phyloP scores from a whole-genome alignment of 2,329 filamentous ascomycete genomes.

The Xylaria multiplex region DNA sequence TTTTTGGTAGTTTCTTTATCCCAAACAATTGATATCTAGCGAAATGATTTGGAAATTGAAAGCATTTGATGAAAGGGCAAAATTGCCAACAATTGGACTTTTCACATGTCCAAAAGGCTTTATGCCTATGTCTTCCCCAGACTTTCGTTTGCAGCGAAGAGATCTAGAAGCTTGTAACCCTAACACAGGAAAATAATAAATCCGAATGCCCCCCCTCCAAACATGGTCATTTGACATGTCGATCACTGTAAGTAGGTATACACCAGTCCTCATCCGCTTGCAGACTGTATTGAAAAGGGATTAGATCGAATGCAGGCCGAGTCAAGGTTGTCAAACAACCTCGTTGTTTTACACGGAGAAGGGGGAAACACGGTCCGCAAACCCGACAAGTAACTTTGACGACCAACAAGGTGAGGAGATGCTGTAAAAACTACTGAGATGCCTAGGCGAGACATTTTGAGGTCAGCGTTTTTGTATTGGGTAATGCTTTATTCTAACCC shows the following conservation, averaged over 20 bases:
- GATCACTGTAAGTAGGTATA: background rate
- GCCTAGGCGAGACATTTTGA: background rate
- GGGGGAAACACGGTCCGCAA: slow-evolving; percentile 24
- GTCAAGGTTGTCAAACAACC: background rate
- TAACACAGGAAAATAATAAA: background rate
- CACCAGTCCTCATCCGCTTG: background rate
- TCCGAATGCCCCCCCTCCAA: too few species aligned
- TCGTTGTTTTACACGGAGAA: slow-evolving; percentile 2
- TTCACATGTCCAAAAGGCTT: background rate
- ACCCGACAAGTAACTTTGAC: background rate
- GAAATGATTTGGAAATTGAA: background rate
- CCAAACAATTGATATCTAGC: background rate
- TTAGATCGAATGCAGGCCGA: background rate
- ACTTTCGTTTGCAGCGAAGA: slow-evolving; percentile 12
- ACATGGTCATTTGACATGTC: background rate
- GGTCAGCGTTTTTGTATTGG: too few species aligned
- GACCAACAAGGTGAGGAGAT: background rate
- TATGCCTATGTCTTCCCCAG: slow-evolving; percentile 21
- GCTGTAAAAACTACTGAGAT: background rate
- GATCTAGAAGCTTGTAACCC: slow-evolving; percentile 2
- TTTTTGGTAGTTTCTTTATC: background rate
- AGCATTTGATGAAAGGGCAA: too few species aligned
- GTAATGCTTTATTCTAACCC: too few species aligned
- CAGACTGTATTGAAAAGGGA: background rate
- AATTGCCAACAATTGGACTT: background rate